phyloP scores from a whole-genome alignment of 2,329 filamentous ascomycete species.

The Dactylellina leptospora region DNA sequence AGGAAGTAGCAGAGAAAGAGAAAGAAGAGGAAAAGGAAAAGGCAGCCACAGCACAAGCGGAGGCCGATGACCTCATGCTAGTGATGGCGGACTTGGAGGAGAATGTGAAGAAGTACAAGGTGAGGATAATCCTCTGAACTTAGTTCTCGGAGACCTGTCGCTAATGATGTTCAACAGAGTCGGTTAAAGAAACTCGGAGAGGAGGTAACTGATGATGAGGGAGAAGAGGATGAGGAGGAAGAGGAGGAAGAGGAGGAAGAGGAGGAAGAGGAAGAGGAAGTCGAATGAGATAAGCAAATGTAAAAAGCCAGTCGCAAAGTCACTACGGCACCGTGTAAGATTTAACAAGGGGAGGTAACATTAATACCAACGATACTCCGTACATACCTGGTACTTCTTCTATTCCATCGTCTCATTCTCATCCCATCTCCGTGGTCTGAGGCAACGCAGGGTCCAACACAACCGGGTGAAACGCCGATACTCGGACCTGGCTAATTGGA shows the following conservation, averaged over 20 bases:
- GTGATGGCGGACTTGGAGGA: conserved; percentile 83
- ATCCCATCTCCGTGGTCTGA: too few relatives aligned
- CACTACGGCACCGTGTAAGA: conserved; percentile 3
- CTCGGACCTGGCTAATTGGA: conserved; percentile 44
- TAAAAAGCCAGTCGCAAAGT: background rate
- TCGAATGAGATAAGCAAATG: background rate
- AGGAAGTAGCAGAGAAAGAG: conserved; percentile 59
- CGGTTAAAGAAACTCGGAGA: conserved; percentile 74
- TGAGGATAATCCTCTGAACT: conserved; percentile 60
- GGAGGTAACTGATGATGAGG: conserved; percentile 78
- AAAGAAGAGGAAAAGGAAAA: conserved; percentile 68
- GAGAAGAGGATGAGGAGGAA: conserved; percentile 68
- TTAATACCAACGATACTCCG: too few relatives aligned
- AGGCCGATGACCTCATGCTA: conserved; percentile 82
- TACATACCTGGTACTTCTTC: too few relatives aligned
- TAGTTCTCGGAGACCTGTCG: conserved; percentile 12
- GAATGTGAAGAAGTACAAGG: conserved; percentile 78
- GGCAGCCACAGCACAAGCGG: conserved; percentile 71
- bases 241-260: conserved; percentile 58
- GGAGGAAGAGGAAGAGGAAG: conserved; percentile 5
- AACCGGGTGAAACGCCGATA: conserved; percentile 32
- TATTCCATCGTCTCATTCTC: too few relatives aligned
- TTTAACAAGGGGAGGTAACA: background rate
- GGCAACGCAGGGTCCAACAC: background rate
- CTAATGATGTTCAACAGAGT: conserved; percentile 60